Evolutionary conservation across 2,329 filamentous ascomycete species (phyloP).

Genomic region (Neopestalotiopsis sp.): DNA sequence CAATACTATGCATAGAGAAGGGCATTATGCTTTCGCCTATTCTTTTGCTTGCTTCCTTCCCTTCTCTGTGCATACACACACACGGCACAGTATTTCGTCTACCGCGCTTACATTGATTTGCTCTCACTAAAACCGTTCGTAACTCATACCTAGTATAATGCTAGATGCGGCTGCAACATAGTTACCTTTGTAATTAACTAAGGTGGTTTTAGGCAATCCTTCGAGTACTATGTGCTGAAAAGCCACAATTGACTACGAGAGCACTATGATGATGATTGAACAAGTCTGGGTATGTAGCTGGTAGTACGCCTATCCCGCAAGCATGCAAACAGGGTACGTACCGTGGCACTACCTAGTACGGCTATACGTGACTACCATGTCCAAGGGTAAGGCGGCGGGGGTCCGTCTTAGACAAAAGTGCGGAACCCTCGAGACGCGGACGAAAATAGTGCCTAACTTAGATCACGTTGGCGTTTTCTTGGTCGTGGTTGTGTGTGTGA

Average conservation of each 20-base stretch:
- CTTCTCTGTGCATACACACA: not conserved
- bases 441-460: not conserved
- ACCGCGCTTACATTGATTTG: not conserved
- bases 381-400: not conserved
- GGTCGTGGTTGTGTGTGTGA: no score
- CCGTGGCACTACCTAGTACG: not conserved
- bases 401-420: slow-evolving; percentile 6
- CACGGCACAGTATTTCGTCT: not conserved
- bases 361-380: not conserved
- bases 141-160: no score
- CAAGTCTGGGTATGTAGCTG: no score
- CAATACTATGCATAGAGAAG: not conserved
- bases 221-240: not conserved
- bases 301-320: not conserved
- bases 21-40: not conserved
- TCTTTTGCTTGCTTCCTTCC: not conserved
- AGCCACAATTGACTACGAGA: not conserved
- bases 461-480: not conserved
- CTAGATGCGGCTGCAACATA: no score
- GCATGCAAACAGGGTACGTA: not conserved
- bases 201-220: no score
- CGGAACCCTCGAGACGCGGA: slow-evolving; percentile 8
- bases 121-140: not conserved
- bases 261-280: not conserved
- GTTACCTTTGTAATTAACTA: no score